Conservation (phyloP, 805 yeast species). For the Saturnispora kantuleensis region DNA sequence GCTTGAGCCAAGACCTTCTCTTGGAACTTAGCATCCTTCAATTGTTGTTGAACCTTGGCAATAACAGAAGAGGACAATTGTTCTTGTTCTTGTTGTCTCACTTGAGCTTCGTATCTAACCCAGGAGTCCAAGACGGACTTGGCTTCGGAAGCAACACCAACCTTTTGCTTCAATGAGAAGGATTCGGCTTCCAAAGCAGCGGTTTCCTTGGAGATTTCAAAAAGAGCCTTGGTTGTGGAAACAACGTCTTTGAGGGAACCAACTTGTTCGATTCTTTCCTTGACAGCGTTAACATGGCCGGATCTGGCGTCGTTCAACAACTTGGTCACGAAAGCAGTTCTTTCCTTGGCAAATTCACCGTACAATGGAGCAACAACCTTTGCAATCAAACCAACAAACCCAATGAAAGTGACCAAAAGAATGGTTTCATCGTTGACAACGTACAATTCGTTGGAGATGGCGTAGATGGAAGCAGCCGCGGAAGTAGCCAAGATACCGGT, state of each 20-base stretch:
- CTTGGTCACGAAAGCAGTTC: conserved; percentile 40
- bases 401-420: conserved; percentile 68
- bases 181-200: conserved; percentile 91
- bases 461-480: conserved; percentile 89
- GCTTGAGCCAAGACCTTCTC: conserved; percentile 85
- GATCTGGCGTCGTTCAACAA: conserved; percentile 81
- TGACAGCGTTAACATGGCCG: conserved; percentile 87
- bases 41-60: conserved; percentile 77
- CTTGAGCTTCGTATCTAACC: conserved; percentile 97
- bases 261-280: conserved; percentile 83
- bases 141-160: conserved; percentile 82
- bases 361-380: conserved; percentile 91
- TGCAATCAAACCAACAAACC: conserved; percentile 65
- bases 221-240: conserved; percentile 80
- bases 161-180: conserved; percentile 86
- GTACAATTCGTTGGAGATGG: conserved; percentile 86
- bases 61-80: conserved; percentile 82
- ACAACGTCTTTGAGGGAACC: conserved; percentile 87
- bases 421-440: conserved; percentile 92
- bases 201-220: conserved; percentile 93
- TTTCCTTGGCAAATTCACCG: conserved; percentile 87
- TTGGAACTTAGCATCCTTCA: conserved; percentile 85
- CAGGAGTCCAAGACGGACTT: conserved; percentile 94
- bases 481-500: conserved; percentile 93
- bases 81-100: conserved; percentile 91